Base-by-base conservation (phyloP, 1,284 basidiomycete species). In the Exsudoporus floridanus region DNA sequence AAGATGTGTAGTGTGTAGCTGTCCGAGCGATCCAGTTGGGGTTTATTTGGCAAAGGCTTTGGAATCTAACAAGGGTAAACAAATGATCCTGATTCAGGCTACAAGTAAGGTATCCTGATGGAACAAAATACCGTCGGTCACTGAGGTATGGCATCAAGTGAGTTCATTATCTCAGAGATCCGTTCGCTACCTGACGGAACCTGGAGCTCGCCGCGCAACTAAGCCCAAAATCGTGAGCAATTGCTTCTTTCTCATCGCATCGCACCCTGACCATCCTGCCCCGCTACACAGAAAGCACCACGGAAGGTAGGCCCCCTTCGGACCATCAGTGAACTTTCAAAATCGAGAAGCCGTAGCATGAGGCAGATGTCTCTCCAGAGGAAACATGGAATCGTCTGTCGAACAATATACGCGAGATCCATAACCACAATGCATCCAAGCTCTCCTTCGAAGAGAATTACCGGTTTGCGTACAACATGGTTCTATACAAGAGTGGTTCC, bases 381-480 rank as follows among this genome's bases (percentile, higher is more conserved):
- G 81, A 86, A 58, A 90, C 83, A 43, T 94, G 93, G 91, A 66
- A 77, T 19, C 80, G 83, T 58, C 76, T 97, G 14, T 80, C 88
- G 18, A 76, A 78, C 51, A 98, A 98, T 60, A 95, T 99, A 61
- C 81, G 84, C 53, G 92, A 98, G 77, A 99, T 99, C 52, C 93
- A 97, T 71, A 90, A 93, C 62, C 93, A 97, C 74, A 92, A 97
- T 72, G 93, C 94, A 7, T 86, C 86, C 51, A 89, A 87, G 65
- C 83, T 99, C 28, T 97, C 93, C 14, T 99, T 95, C 66, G 97
- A 99, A 72, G 96, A 98, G 74, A 94, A 96, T 65, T 94, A 97
- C 69, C 83, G 94, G 39, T 94, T 91, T 68, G 93, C 88, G 19
- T 97, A 97, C 73, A 95, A 94, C 69, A 87, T 98, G 82, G 94